A percentile compares a stretch with the other conserved stretches of the same genome.
phyloP scores from a whole-genome alignment of 148 eudicot species.

The Chenopodium formosanum region DNA sequence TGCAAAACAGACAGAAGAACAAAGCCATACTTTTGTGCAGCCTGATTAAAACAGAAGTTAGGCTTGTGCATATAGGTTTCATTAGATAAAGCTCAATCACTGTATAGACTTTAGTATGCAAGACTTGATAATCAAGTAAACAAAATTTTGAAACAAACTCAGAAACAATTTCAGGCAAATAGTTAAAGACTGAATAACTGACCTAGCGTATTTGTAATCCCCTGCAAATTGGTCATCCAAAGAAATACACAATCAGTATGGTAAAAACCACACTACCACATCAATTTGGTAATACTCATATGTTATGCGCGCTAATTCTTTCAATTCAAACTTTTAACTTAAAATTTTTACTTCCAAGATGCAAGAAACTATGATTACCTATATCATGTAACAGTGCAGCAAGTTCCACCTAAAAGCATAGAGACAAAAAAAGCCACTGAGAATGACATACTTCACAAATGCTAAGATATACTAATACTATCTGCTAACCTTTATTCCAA shows the following conservation, averaged over 20 bases:
- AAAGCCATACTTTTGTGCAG: not conserved
- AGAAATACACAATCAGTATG: slow-evolving; percentile 10
- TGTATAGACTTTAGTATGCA: not conserved
- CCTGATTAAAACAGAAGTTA: not conserved
- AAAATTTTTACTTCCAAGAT: not conserved
- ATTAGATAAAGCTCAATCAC: not conserved
- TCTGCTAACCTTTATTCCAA: not conserved
- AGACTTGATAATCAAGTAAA: not conserved
- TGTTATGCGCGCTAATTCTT: not conserved
- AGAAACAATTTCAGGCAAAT: not conserved
- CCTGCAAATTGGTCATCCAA: slow-evolving; percentile 54
- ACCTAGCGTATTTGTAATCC: slow-evolving; percentile 93
- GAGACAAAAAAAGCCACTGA: not conserved
- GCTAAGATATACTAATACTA: not conserved
- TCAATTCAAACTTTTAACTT: not conserved
- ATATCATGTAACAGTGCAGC: slow-evolving; percentile 97
- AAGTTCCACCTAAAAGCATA: slow-evolving; percentile 68
- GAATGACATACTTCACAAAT: not conserved
- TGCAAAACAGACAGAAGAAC: not conserved
- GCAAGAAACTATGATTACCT: slow-evolving; percentile 38
- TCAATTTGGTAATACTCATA: not conserved
- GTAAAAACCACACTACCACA: not conserved
- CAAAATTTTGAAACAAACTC: not conserved
- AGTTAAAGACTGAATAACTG: slow-evolving; percentile 18
- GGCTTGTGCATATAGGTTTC: not conserved